Percentiles rank a stretch among this genome's conserved stretches.
phyloP scores from a whole-genome alignment of 441 rosid species.

The Gossypium schwendimanii region DNA sequence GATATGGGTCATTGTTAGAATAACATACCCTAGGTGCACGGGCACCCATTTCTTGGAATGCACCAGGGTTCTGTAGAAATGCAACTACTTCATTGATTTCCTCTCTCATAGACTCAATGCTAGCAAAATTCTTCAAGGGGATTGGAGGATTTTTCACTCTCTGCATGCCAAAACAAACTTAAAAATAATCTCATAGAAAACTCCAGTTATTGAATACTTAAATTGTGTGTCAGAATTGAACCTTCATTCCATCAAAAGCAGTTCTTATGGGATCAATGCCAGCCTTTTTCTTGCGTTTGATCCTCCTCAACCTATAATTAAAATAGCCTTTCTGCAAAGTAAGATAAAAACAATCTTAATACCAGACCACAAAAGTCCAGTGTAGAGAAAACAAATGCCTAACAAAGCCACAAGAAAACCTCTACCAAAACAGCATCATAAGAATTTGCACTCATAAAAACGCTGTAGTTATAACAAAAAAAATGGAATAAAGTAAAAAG shows the following conservation, averaged over 20 bases:
- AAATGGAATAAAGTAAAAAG: background rate
- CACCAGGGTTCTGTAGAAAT: constrained; percentile 83
- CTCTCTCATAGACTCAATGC: constrained; percentile 93
- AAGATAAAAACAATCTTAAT: constrained; percentile 13
- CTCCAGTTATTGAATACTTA: constrained; percentile 1
- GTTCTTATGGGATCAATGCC: constrained; percentile 81
- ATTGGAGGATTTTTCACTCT: constrained; percentile 97
- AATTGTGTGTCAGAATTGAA: constrained; percentile 15
- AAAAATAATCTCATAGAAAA: background rate
- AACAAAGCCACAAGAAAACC: background rate
- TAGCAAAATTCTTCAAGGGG: constrained; percentile 77
- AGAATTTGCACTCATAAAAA: background rate
- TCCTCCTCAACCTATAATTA: constrained; percentile 46
- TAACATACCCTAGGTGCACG: constrained; percentile 85
- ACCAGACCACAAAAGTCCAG: constrained; percentile 9
- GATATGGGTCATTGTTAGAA: constrained; percentile 12
- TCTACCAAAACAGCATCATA: background rate
- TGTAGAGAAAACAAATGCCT: constrained; percentile 3
- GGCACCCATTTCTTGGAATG: constrained; percentile 97
- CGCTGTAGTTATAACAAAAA: background rate
- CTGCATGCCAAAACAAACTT: constrained; percentile 32
- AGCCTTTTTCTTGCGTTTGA: constrained; percentile 63
- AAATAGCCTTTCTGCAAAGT: constrained; percentile 66
- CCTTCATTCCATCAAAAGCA: constrained; percentile 93
- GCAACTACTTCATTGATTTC: constrained; percentile 97